phyloP scores from a whole-genome alignment of 1,284 basidiomycete species.

The Trichosporon coremiiforme region DNA sequence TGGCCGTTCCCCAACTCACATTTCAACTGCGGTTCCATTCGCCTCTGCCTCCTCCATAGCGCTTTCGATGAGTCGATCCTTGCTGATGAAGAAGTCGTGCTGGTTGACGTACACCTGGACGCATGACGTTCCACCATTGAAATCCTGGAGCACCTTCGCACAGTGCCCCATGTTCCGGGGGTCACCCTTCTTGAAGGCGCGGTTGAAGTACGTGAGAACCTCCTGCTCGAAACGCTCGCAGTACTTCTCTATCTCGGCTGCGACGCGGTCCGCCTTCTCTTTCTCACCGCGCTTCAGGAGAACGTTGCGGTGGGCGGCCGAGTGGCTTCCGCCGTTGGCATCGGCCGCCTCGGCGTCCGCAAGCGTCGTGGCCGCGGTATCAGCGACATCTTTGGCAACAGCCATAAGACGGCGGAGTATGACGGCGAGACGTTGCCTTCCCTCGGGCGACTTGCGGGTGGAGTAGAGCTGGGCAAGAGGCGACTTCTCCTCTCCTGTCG shows the following conservation, averaged over 20 bases:
- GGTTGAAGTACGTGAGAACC: constrained; percentile 93
- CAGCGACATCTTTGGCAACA: constrained; percentile 75
- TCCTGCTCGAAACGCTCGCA: constrained; percentile 99
- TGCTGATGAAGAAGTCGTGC: constrained; percentile 96
- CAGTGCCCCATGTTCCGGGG: constrained; percentile 99
- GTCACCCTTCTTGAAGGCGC: constrained; percentile 92
- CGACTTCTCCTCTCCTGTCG: constrained; percentile 43
- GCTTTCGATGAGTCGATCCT: constrained; percentile 65
- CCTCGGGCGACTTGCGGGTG: constrained; percentile 70
- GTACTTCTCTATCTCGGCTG: constrained; percentile 80
- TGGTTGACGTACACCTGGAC: constrained; percentile 99
- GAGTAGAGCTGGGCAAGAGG: constrained; percentile 53
- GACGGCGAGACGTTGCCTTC: constrained; percentile 83
- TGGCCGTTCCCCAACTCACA: constrained; percentile 66
- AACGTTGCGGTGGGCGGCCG: constrained; percentile 20
- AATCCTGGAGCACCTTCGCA: constrained; percentile 92
- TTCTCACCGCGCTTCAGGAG: constrained; percentile 43
- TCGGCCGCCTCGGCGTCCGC: constrained; percentile 66
- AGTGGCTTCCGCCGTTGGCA: constrained; percentile 27
- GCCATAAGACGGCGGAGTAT: constrained; percentile 83
- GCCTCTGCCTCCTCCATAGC: constrained; percentile 35
- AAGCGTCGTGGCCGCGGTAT: constrained; percentile 46
- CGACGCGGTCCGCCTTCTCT: constrained; percentile 54
- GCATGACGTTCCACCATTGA: constrained; percentile 95
- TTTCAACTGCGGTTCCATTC: constrained; percentile 59